Conservation (phyloP, 768 basidiomycete species). For the Coprinopsis marcescibilis region DNA sequence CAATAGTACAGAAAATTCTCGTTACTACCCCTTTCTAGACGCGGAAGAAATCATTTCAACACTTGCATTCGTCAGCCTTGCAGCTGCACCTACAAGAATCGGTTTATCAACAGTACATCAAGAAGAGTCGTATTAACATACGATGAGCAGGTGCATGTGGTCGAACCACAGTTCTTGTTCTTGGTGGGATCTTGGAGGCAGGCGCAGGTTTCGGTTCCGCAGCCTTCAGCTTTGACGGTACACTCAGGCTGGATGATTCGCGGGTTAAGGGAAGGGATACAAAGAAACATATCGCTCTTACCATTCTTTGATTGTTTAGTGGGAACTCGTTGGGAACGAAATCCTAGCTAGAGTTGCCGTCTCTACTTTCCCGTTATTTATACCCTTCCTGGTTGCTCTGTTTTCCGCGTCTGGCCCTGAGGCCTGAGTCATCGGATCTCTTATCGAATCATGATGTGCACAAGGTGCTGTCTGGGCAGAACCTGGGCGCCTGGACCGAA, state of each 20-base stretch:
- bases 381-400: no score
- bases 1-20: no score
- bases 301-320: no score
- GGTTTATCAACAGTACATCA: background rate
- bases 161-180: constrained; percentile 25
- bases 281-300: no score
- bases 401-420: no score
- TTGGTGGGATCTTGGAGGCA: constrained; percentile 30
- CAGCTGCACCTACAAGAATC: constrained; percentile 23
- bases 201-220: constrained; percentile 22
- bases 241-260: constrained; percentile 11
- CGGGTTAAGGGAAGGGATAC: background rate
- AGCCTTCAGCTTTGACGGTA: constrained; percentile 20
- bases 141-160: constrained; percentile 6
- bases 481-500: no score
- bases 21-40: background rate
- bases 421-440: no score
- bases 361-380: no score
- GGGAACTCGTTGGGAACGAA: no score
- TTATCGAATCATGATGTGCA: no score
- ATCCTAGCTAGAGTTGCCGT: no score
- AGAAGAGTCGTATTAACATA: background rate
- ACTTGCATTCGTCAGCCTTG: constrained; percentile 30
- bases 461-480: no score
- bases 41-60: constrained; percentile 13